phyloP scores from a whole-genome alignment of 2,329 filamentous ascomycete genomes.

The Rhynchosporium secalis region DNA sequence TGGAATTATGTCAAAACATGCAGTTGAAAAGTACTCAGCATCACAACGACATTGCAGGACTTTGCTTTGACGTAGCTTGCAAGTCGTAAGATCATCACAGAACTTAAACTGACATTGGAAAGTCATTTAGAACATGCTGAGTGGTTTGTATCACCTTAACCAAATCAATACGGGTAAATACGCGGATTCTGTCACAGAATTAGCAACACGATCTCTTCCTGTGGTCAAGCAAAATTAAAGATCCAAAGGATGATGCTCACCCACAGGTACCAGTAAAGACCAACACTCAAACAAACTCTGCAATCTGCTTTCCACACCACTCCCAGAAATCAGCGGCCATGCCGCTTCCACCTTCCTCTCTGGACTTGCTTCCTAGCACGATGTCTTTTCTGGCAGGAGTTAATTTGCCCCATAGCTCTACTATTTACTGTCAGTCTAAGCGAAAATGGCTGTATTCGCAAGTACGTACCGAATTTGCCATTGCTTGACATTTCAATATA shows the following conservation, averaged over 20 bases:
- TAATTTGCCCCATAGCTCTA: conserved; percentile 50
- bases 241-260: background rate
- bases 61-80: no score
- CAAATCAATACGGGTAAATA: background rate
- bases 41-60: no score
- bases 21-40: no score
- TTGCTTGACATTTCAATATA: conserved; percentile 22
- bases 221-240: background rate
- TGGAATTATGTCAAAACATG: no score
- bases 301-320: conserved; percentile 45
- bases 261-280: background rate
- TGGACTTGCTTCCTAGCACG: conserved; percentile 35
- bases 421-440: conserved; percentile 19
- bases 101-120: no score
- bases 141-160: no score
- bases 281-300: conserved; percentile 33
- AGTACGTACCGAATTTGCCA: conserved; percentile 25
- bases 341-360: conserved; percentile 43
- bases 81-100: no score
- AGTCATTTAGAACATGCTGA: no score
- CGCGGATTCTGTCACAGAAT: no score
- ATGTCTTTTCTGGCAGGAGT: conserved; percentile 40
- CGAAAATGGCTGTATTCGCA: background rate
- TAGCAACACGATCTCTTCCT: no score
- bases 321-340: conserved; percentile 45